A percentile compares a stretch with the other conserved stretches of the same genome.
Conservation (phyloP, 495 filamentous ascomycete species). For the Penicillium coffeae region DNA sequence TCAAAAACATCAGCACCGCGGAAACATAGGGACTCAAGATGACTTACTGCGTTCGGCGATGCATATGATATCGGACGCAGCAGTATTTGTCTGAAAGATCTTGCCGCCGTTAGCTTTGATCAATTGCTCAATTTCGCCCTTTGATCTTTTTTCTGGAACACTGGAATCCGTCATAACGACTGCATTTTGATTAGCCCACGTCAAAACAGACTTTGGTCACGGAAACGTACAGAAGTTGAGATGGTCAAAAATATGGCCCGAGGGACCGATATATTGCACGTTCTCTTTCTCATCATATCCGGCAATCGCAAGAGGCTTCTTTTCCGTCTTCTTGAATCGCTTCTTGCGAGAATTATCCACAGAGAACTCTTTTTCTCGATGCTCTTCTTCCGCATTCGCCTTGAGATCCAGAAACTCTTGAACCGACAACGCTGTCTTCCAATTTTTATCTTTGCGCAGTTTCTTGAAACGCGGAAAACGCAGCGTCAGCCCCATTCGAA, state of each 20-base stretch:
- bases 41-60: conserved; percentile 70
- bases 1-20: neutral
- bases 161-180: conserved; percentile 60
- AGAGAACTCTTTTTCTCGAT: conserved; percentile 73
- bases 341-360: conserved; percentile 71
- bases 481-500: conserved; percentile 72
- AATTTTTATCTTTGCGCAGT: conserved; percentile 75
- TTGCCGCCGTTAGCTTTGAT: conserved; percentile 86
- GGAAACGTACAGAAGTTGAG: conserved; percentile 66
- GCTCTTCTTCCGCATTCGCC: conserved; percentile 64
- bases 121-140: conserved; percentile 77
- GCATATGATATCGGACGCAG: conserved; percentile 57
- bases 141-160: conserved; percentile 61
- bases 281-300: conserved; percentile 55
- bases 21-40: neutral
- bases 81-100: conserved; percentile 68
- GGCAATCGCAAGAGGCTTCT: conserved; percentile 65
- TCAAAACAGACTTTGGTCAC: neutral
- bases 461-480: conserved; percentile 90
- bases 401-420: conserved; percentile 74
- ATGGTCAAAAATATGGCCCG: conserved; percentile 64
- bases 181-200: conserved; percentile 8
- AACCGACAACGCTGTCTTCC: conserved; percentile 73
- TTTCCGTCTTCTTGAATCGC: conserved; percentile 58
- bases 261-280: conserved; percentile 52